Base-by-base conservation (phyloP, 2,329 filamentous ascomycete genomes). In the Talaromyces sp. region DNA sequence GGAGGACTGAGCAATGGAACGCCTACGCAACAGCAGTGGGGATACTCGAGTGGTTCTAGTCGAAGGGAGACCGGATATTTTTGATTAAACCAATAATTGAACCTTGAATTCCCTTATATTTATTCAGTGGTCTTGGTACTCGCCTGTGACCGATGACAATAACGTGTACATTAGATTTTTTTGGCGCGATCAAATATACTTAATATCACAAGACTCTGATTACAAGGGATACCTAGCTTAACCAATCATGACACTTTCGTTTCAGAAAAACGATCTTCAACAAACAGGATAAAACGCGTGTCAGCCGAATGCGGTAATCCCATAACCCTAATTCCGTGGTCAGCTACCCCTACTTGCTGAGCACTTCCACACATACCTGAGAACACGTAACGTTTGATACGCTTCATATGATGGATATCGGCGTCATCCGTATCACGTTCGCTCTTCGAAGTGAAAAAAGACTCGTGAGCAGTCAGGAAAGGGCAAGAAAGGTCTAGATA, bases 61-160 rank as follows among this genome's bases (percentile, higher is more conserved):
- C 57, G 60, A 43, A 56, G 60, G 52, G 60, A 59, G 12, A 62
- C 55, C 9, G 60, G 60, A 3, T 52, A 52, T 19, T 52, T 52
- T 52, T 52, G 26, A 46, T 46, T 46, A 19, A 24, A 12, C 3
- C 19, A 3, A 46, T 11, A 21, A 11, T 19, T 14, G 21, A n/a
- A 24, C 43, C 19, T 46, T 46, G n/a, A 14, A 46, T 12, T 46
- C 2, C 43, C 9, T 46, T 24, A n/a, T n/a, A 3, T 3, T 38
- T 24, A 24, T 24, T 46, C 9, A 21, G 9, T 46, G 7, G 43
- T 46, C 41, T 46, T 10, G 43, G 43, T 46, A 24, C 19, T 46
- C 11, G 14, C 43, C 43, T 11, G n/a, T 24, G 19, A 9, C 43
- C 19, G 19, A 46, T 19, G 43, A 46, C 43, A 6, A 9, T 46